Evolutionary conservation across 768 basidiomycete species (phyloP), one percentile per base, ranked within the genome.

Genomic region (Russula compacta): DNA sequence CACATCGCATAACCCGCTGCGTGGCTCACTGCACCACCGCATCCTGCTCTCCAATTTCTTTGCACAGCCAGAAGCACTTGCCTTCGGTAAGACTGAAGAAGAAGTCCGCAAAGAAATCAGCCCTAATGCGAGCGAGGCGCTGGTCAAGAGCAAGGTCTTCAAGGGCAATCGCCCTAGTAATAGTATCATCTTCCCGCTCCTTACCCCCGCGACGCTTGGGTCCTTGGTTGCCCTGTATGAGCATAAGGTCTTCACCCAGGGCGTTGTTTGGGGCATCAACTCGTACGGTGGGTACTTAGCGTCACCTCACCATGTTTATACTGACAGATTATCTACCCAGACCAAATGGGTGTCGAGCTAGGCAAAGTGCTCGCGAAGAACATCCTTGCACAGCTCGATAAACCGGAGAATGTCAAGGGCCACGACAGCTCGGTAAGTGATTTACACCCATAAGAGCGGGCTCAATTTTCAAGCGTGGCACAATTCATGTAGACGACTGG

Each of bases 341-440:
- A 98, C 73, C 97, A 98, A 85, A 97, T 98, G 95, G 97, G 97
- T 72, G 95, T 98, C 66, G 95, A 98, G 74, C 87, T 98, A 57
- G 95, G 95, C 59, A 98, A 98, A 73, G 90, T 95, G 5, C 83
- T 99, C 47, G 97, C 97, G 1, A 98, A 98, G 84, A 88, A 87
- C 68, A 98, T 99, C 69, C 80, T 98, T 53, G 81, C 84, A 2
- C 94, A 97, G 73, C 85, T 98, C 48, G 83, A 77, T n/a, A 82
- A 79, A 60, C 85, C 91, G 9, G 80, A 77, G 29, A 86, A 93
- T 66, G 91, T 94, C 64, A 80, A 76, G 60, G 90, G 89, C 6
- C 97, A 98, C 69, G 97, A 98, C 70, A 86, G 85, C 69, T 98
- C 94, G 67, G 79, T 79, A 64, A 67, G 77, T 67, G 11, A 58